Evolutionary conservation across 495 filamentous ascomycete genomes (phyloP), one percentile per base, ranked within the genome.

Genomic region (Penicillium ochrochloron): DNA sequence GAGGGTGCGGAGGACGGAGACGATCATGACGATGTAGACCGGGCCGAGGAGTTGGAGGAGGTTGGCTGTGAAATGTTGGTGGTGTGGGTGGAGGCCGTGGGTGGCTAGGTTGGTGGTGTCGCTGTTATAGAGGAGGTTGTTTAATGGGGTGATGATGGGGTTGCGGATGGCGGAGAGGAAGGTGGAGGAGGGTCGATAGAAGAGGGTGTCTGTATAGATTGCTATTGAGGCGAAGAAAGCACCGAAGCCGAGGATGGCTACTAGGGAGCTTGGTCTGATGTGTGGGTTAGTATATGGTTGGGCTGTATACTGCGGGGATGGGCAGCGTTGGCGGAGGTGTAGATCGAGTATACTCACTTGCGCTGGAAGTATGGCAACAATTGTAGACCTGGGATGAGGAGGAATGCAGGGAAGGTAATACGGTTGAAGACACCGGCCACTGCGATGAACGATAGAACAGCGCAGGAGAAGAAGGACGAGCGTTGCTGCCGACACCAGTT

Each of bases 371-470:
- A 90, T 35, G 92, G 92, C 67, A 97, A 75, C 56, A 97, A 83
- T 70, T 89, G 87, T 67, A 96, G 79, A 12, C 87, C 88, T 21
- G 96, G 93, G 61, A 97, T 80, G 29, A 96, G 65, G 56, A 97
- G 75, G 64, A 94, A 99, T 15, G 94, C 94, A 58, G 94, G 95
- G 72, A 97, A 98, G 5, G 95, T 99, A 73, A 98, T 96, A 42
- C 95, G 86, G 75, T 97, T 99, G 78, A 98, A 99, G 61, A 92
- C 81, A 42, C 95, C 94, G 52, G 93, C 90, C 39, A 96, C 89
- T 27, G 88, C 83, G 41, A 97, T 83, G 55, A 95, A 86, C 23
- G 91, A 92, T 11, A 99, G 84, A 14, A 93, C 82, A 14, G 84
- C 83, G 55, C 88, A 91, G 19, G 93, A 87, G 65, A 93, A 83